These are phyloP conservation scores for Boletus insuetus DNA, from an alignment of 768 basidiomycete species.

Conservation along the genomic window DNA sequence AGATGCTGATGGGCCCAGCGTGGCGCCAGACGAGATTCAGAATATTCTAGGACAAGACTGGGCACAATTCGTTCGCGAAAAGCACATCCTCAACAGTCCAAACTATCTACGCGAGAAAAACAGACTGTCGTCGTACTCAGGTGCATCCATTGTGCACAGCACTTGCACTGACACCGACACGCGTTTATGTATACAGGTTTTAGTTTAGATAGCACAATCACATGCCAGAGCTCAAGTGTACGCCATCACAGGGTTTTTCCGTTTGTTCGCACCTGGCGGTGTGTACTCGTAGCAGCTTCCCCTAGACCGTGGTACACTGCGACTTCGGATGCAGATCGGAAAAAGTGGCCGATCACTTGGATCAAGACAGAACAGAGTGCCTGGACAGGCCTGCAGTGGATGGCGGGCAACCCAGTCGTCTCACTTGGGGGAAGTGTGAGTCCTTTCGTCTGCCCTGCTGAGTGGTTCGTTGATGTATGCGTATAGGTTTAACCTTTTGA, in stretches of 20 bases:
- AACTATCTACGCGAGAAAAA: conserved; percentile 71
- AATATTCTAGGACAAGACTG: conserved; percentile 69
- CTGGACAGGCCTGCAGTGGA: conserved; percentile 51
- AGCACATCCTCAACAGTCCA: conserved; percentile 64
- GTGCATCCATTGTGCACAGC: conserved; percentile 25
- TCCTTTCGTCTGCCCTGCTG: conserved; percentile 7
- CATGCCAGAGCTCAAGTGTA: conserved; percentile 49
- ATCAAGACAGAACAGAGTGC: conserved; percentile 59
- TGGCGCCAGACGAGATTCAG: conserved; percentile 66
- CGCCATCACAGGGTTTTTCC: conserved; percentile 56
- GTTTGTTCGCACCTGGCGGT: conserved; percentile 64
- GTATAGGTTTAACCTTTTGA: conserved; percentile 68
- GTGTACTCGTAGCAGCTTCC: conserved; percentile 70
- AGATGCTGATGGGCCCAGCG: conserved; percentile 39
- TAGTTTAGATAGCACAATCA: conserved; percentile 62
- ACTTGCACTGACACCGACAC: background rate
- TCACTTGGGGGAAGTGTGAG: conserved; percentile 80
- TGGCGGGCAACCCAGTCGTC: conserved; percentile 58
- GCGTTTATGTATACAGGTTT: conserved; percentile 44
- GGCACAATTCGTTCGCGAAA: conserved; percentile 61
- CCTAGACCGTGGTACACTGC: conserved; percentile 77
- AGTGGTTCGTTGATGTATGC: background rate
- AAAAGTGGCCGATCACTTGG: conserved; percentile 65
- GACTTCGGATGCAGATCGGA: conserved; percentile 63
- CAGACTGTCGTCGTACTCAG: conserved; percentile 69